Base-by-base conservation (phyloP, 768 basidiomycete species). In the Lactarius deliciosus region DNA sequence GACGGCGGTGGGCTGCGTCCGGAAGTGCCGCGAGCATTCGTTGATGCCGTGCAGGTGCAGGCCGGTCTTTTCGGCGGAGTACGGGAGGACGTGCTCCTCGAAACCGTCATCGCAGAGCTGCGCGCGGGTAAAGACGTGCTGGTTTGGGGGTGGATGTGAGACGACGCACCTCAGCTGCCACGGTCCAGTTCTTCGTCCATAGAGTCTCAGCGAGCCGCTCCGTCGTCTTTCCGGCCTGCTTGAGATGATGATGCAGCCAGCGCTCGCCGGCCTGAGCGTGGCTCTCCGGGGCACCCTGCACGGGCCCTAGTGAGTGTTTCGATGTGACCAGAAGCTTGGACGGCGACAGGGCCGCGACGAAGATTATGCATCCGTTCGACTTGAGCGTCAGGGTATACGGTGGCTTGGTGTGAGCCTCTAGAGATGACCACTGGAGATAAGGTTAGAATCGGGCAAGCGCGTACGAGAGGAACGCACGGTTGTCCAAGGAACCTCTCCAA, bases 21-120 rank as follows among this genome's bases (percentile, higher is more conserved):
- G 75, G 76, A 98, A 96, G 2, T 77, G 79, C 61, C 82, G 82
- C 5, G 85, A 79, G 68, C 85, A 86, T 60, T 81, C 77, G 73
- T 98, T 98, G 58, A 98, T 79, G 2, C 96, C 96, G 78, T 98
- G 97, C 0, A 98, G 83, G 72, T 98, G 94, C 0, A 98, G 85
- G 4, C 96, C 96, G 0, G 94, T 92, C 65, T 86, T 85, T 22
- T 96, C 88, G 4, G 86, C 81, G 0, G 92, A 79, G 73, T 94
- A 96, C 0, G 86, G 80, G 0, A 99, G 83, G 63, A 98, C 96
- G 72, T 99, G 97, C 74, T 98, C 96, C 72, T 99, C 96, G 75
- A 98, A 98, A 0, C 83, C 85, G 76, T 99, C 97, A 73, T 99
- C 97, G 75, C 97, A 99, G 7, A 99, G 87, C 96, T 98, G 71